Evolutionary conservation across 352 stramenopile genomes (phyloP), one percentile per base, ranked within the genome.

Genomic region (Phytophthora aleatoria): DNA sequence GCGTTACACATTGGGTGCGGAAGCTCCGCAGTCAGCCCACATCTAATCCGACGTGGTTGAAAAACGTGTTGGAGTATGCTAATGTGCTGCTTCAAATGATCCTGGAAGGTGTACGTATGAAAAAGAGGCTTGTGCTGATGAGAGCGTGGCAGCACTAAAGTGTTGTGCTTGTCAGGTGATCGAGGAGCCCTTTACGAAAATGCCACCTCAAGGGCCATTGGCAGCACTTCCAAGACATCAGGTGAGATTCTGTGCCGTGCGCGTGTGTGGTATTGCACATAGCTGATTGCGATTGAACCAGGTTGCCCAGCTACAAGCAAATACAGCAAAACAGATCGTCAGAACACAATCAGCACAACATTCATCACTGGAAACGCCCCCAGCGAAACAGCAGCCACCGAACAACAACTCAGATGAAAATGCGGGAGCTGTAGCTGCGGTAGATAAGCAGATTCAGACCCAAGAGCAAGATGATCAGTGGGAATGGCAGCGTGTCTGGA

Each of bases 401-500:
- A 51, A 36, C 45, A 71, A 71, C 38, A 64, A 74, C 30, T 49
- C 20, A 3, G 36, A 53, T 8, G 50, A 59, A 36, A 36, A 45
- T 24, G 15, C 41, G 5, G 55, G 16, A 48, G 8, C n/a, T 41
- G 39, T 36, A 42, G 30, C 33, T 38, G 20, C 36, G 2, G 71
- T 72, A 36, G 81, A 42, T 28, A 84, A 85, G 47, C 75, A 85
- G 62, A 71, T 79, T 35, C 81, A 92, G 51, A 92, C 79, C 2
- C 71, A 73, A 41, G 75, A 90, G 10, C 62, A 81, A 53, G 75
- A 90, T 27, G 79, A 89, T 26, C 81, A 90, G 47, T 90, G 76
- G 70, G 80, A 90, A 54, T 89, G 80, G 83, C 73, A 89, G 57
- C 76, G 69, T 26, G 73, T 90, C 28, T 91, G 83, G 80, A 87